These are phyloP conservation scores for Clitopilus passeckerianus DNA, from an alignment of 768 basidiomycete species.

Conservation along the genomic window DNA sequence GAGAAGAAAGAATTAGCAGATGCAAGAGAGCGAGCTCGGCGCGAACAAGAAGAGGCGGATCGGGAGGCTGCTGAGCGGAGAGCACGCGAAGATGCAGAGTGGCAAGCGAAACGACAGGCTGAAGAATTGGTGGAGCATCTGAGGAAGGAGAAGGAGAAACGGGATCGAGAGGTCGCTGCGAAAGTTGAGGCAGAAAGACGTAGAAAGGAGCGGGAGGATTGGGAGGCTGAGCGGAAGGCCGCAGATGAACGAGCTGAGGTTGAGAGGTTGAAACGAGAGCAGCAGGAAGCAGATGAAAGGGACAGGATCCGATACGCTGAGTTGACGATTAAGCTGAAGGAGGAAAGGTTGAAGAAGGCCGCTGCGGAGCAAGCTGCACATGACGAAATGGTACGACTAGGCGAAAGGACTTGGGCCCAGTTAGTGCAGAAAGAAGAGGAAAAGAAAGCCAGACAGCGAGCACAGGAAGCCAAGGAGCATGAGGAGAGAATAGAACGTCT, in stretches of 20 bases:
- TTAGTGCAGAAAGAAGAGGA: background rate
- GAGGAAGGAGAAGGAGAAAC: background rate
- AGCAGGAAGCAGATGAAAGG: no score
- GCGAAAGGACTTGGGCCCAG: background rate
- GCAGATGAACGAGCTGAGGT: background rate
- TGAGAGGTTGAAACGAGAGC: background rate
- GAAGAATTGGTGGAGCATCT: background rate
- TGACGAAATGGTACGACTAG: background rate
- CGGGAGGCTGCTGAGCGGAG: background rate
- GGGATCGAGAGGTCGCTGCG: background rate
- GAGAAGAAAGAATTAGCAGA: background rate
- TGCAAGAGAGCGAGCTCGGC: background rate
- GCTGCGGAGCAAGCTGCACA: background rate
- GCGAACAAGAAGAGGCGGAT: background rate
- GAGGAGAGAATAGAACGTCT: no score
- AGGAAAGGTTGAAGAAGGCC: background rate
- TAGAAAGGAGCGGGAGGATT: background rate
- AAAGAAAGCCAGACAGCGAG: background rate
- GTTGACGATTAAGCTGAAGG: no score
- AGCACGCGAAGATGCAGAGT: background rate
- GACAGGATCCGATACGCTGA: no score
- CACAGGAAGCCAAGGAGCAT: background rate
- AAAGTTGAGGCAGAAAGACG: background rate
- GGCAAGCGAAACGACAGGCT: background rate
- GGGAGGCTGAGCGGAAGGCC: background rate